A percentile compares a stretch with the other conserved stretches of the same genome.
Evolutionary conservation across 345 rosid species (phyloP).

Genomic region (Psidium guajava): DNA sequence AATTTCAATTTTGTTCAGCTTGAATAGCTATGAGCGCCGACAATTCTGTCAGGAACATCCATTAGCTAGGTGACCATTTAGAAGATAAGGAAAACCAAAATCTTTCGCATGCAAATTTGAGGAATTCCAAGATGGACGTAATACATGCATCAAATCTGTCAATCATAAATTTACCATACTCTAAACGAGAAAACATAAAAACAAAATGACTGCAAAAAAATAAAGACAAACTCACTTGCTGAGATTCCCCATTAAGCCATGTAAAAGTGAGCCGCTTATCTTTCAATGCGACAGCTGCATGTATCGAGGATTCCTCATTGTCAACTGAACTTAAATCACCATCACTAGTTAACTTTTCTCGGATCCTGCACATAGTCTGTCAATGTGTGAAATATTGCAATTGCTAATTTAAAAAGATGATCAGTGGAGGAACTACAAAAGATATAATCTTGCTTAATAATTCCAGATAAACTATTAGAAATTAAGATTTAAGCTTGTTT

Average conservation of each 20-base stretch:
- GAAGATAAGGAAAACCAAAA: neutral
- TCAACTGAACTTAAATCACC: slow-evolving; percentile 18
- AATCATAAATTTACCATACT: neutral
- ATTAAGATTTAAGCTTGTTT: neutral
- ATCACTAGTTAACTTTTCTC: slow-evolving; percentile 35
- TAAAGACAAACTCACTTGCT: slow-evolving; percentile 37
- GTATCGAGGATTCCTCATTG: slow-evolving; percentile 15
- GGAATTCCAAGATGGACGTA: neutral
- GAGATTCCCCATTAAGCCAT: slow-evolving; percentile 95
- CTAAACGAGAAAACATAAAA: neutral
- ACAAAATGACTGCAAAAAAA: neutral
- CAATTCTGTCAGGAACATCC: neutral
- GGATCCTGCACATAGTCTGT: slow-evolving; percentile 88
- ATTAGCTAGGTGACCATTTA: neutral
- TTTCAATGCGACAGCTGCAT: slow-evolving; percentile 40
- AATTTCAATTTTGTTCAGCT: neutral
- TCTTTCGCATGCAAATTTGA: neutral
- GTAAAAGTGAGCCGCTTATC: slow-evolving; percentile 63
- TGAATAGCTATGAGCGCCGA: neutral
- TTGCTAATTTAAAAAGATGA: slow-evolving; percentile 4
- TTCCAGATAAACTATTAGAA: neutral
- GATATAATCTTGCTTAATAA: neutral
- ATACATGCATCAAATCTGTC: neutral
- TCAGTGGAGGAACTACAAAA: neutral
- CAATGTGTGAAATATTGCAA: slow-evolving; percentile 18